These are phyloP conservation scores for Suillus variegatus DNA, from an alignment of 768 basidiomycete genomes.

Conservation along the genomic window DNA sequence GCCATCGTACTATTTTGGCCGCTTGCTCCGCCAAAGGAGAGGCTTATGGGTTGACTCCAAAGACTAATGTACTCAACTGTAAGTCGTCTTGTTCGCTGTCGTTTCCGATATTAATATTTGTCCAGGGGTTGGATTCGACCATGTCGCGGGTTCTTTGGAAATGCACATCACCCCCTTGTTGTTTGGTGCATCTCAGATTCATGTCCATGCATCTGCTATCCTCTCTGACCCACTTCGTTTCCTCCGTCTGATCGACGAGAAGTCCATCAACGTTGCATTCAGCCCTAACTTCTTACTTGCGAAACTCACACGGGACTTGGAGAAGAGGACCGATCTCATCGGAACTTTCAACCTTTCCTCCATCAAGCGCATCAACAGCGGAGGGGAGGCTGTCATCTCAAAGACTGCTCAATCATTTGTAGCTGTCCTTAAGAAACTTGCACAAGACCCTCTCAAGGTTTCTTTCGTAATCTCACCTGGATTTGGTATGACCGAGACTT, in stretches of 20 bases:
- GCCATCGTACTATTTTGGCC: conserved; percentile 36
- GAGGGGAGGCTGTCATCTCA: conserved; percentile 43
- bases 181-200: conserved; percentile 14
- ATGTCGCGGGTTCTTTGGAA: conserved; percentile 43
- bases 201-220: conserved; percentile 1
- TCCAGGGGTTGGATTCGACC: conserved; percentile 42
- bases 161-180: conserved; percentile 34
- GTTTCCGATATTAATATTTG: not conserved
- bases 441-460: conserved; percentile 15
- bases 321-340: conserved; percentile 20
- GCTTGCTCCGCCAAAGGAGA: conserved; percentile 32
- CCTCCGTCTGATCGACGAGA: conserved; percentile 29
- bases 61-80: conserved; percentile 40
- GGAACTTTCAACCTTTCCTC: conserved; percentile 34
- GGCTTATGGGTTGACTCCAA: conserved; percentile 31
- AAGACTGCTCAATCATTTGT: conserved; percentile 38
- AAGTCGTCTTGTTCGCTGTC: not conserved
- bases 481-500: conserved; percentile 48
- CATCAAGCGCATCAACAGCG: conserved; percentile 39
- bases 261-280: conserved; percentile 32
- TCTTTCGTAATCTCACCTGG: conserved; percentile 31
- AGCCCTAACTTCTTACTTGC: conserved; percentile 45
- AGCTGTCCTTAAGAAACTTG: conserved; percentile 28
- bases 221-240: conserved; percentile 2
- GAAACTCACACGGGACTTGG: conserved; percentile 36